Conservation (phyloP, 768 basidiomycete genomes). For the Cystofilobasidium capitatum region DNA sequence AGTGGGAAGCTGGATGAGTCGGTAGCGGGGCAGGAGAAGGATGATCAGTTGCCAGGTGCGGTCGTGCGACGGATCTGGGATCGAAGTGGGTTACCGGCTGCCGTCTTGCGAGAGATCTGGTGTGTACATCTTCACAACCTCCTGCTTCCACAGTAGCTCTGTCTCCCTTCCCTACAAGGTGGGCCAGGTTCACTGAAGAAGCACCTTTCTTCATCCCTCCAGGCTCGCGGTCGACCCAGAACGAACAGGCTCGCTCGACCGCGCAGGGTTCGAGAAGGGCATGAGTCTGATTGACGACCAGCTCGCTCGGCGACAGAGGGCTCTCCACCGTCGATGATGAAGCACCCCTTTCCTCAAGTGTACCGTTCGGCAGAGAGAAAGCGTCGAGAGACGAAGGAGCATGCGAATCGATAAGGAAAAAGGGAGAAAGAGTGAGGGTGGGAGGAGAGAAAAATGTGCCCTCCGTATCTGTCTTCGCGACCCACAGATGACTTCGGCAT, state of each 20-base stretch:
- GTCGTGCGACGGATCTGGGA: neutral
- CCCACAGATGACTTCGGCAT: neutral
- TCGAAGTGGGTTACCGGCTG: neutral
- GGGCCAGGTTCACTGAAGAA: too few relatives aligned
- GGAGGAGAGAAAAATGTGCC: neutral
- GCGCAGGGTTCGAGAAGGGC: neutral
- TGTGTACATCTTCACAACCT: neutral
- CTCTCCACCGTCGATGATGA: too few relatives aligned
- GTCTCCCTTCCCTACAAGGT: neutral
- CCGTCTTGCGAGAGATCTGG: neutral
- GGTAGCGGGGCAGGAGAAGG: neutral
- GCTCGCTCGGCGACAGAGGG: neutral
- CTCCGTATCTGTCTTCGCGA: conserved; percentile 8
- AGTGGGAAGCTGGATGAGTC: neutral
- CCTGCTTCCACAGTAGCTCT: neutral
- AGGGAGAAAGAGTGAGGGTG: neutral
- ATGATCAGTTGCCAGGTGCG: neutral
- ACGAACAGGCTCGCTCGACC: neutral
- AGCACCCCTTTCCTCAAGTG: too few relatives aligned
- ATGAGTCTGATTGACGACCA: neutral
- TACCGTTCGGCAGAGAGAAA: too few relatives aligned
- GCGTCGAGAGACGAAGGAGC: too few relatives aligned
- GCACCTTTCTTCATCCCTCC: neutral
- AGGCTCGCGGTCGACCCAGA: neutral
- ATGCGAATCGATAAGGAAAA: too few relatives aligned